Percentiles rank a stretch among this genome's conserved stretches.
Conservation (phyloP, 106 monocot species). For the Dioscorea alata region DNA sequence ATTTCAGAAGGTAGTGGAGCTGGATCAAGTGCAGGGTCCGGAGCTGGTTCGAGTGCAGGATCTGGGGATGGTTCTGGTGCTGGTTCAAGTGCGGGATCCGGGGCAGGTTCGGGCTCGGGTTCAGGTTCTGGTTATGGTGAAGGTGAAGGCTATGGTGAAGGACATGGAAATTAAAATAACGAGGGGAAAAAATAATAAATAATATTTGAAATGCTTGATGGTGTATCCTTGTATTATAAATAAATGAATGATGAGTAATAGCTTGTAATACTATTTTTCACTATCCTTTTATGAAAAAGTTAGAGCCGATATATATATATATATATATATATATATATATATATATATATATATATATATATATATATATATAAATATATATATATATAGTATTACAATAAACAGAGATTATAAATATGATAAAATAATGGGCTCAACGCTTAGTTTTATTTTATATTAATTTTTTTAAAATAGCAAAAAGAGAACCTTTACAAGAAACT, state of each 20-base stretch:
- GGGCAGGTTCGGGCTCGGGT: background rate
- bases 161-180: background rate
- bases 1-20: background rate
- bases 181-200: background rate
- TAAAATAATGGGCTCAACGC: too few relatives aligned
- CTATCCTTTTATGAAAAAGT: too few relatives aligned
- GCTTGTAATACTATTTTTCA: background rate
- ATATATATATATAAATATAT: too few relatives aligned
- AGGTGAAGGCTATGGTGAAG: conserved; percentile 2
- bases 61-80: background rate
- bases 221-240: background rate
- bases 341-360: too few relatives aligned
- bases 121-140: conserved; percentile 2
- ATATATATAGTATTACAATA: too few relatives aligned
- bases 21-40: conserved; percentile 9
- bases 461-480: too few relatives aligned
- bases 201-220: background rate
- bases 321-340: too few relatives aligned
- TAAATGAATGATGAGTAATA: background rate
- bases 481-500: too few relatives aligned
- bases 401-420: too few relatives aligned
- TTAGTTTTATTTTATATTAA: too few relatives aligned
- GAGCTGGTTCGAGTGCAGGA: conserved; percentile 3
- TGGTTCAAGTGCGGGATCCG: background rate
- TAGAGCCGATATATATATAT: too few relatives aligned